phyloP scores from a whole-genome alignment of 495 filamentous ascomycete species.

The Xylaria cubensis region DNA sequence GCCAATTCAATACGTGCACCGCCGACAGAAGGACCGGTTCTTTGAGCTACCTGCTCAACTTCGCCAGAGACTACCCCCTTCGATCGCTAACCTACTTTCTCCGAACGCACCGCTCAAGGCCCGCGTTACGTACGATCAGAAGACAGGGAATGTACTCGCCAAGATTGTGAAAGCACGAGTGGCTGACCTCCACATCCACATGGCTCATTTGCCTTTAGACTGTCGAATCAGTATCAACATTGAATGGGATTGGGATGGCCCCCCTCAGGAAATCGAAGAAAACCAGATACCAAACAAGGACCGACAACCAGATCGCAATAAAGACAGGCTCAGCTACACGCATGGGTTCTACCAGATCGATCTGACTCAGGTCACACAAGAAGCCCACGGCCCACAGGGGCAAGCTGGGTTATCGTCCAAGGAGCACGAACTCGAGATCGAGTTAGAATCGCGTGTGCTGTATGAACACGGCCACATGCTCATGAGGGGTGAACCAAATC shows the following conservation, averaged over 20 bases:
- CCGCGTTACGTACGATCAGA: slow-evolving; percentile 78
- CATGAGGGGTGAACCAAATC: slow-evolving; percentile 62
- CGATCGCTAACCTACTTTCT: slow-evolving; percentile 58
- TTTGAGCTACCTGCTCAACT: slow-evolving; percentile 70
- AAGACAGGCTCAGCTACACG: slow-evolving; percentile 87
- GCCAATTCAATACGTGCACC: slow-evolving; percentile 78
- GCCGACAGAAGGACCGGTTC: slow-evolving; percentile 80
- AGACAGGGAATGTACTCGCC: slow-evolving; percentile 71
- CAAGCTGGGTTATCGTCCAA: slow-evolving; percentile 52
- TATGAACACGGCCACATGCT: slow-evolving; percentile 72
- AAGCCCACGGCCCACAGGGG: slow-evolving; percentile 24
- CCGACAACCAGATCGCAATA: slow-evolving; percentile 68
- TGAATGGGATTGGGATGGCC: slow-evolving; percentile 84
- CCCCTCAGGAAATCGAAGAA: slow-evolving; percentile 61
- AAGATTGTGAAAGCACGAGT: slow-evolving; percentile 89
- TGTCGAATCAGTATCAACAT: slow-evolving; percentile 89
- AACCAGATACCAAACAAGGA: slow-evolving; percentile 47
- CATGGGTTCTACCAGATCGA: slow-evolving; percentile 88
- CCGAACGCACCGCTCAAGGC: slow-evolving; percentile 69
- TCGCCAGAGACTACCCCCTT: slow-evolving; percentile 50
- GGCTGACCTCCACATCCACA: slow-evolving; percentile 81
- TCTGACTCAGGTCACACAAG: slow-evolving; percentile 76
- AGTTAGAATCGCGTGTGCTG: slow-evolving; percentile 71
- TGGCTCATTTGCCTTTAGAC: slow-evolving; percentile 75
- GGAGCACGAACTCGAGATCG: slow-evolving; percentile 89